Base-by-base conservation (phyloP, 805 yeast genomes). In the Barnettozyma sp. region DNA sequence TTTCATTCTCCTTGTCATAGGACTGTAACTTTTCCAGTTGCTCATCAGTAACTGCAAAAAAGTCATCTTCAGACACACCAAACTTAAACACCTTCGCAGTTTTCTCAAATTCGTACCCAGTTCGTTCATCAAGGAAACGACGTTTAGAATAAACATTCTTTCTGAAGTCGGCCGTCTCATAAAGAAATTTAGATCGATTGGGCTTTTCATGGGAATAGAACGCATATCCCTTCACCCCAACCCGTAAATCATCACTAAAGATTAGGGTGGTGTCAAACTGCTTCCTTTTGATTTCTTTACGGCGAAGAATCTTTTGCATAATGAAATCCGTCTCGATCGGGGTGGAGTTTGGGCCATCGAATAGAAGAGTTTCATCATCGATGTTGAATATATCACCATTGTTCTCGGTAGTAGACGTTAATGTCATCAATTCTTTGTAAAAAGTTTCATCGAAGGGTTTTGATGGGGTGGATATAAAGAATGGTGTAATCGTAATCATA, bases 141-240 rank as follows among this genome's bases (percentile, higher is more conserved):
- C 75, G 60, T 14, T 58, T 67, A 0, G 71, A 58, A 33, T 70
- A 68, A 0, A 78, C 88, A 13, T 72, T 63, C 44, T 67, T 64
- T 34, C 74, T 62, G 7, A 57, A 54, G 17, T 75, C 79, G 3
- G 68, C 72, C 33, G 69, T 68, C 27, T 71, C 74, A 52, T 71
- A 76, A 5, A 82, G 71, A 29, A 65, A 64, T 25, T 67, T 67
- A 10, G 73, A 62, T n/a, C 70, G 59, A 14, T 68, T 64, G 1
- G 74, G 49, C 27, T 63, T 68, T 39, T 78, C 79, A 35, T 73
- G 75, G 7, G 67, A 63, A 41, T 70, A 71, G n/a, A 82, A 65
- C 0, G 80, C 59, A 49, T 76, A 82, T 0, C 95, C 97, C 45
- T 72, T 73, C 1, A 88, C 66, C 0, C 86, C 81, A 32, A 90